Base-by-base conservation (phyloP, 768 basidiomycete species). In the Trametopsis cervina region DNA sequence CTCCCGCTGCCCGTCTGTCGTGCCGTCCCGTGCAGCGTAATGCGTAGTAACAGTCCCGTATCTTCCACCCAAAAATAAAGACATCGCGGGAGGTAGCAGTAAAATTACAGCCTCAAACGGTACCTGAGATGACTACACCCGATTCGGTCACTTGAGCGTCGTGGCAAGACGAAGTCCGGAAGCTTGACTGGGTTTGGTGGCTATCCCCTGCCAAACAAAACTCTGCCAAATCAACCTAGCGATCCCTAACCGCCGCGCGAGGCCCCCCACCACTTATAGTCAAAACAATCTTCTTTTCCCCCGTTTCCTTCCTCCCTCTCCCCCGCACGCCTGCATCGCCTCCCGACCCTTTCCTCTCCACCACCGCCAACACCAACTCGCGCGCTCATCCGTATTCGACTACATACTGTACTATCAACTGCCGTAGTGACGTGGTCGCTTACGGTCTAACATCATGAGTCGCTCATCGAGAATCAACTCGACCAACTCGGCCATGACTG, bases 131-230 rank as follows among this genome's bases (percentile, higher is more conserved):
- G 15, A 33, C 29, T 33, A 7, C 29, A 7, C 29, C 29, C 7
- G 15, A 33, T 33, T 33, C 29, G 29, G 29, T 7, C 29, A 33
- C 7, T 33, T 33, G 29, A 33, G 29, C 29, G 29, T 33, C 29
- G 29, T 33, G 29, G 29, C 29, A 33, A 33, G n/a, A n/a, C 40
- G 4, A 24, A 46, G n/a, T 40, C 40, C 25, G 25, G 38, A 33
- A 47, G 46, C 33, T 20, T 40, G 33, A 45, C 25, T 47, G 25
- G 25, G 46, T 46, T 46, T 37, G 45, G 45, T 46, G 45, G 45
- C 45, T 46, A 46, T 46, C 23, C 45, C 39, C 39, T 40, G 39
- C 39, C 45, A 46, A 45, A 45, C 45, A 46, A 46, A 46, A 44
- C 43, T 44, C 20, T 44, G 43, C 43, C 45, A 46, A 46, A 40